Evolutionary conservation across 441 rosid species (phyloP).

Genomic region (Bruguiera hainesii): DNA sequence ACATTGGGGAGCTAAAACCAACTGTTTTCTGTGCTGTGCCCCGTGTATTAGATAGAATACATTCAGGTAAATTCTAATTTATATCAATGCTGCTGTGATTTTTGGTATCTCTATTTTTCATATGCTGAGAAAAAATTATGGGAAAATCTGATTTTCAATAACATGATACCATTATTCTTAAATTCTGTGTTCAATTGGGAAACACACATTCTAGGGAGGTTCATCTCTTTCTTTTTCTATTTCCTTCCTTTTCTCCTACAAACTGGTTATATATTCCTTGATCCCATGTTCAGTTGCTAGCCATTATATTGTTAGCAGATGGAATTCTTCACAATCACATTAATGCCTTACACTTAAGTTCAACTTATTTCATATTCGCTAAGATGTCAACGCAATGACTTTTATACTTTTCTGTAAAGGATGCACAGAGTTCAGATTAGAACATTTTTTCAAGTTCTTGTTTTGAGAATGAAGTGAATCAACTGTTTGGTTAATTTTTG

Average conservation of each 20-base stretch:
- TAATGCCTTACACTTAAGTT: too few species aligned
- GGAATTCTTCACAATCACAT: too few species aligned
- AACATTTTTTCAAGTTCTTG: too few species aligned
- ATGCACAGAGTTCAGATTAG: too few species aligned
- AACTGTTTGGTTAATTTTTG: too few species aligned
- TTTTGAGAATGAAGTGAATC: too few species aligned
- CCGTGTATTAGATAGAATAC: slow-evolving; percentile 86
- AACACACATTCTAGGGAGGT: too few species aligned
- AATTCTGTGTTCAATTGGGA: not conserved
- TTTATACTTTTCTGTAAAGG: too few species aligned
- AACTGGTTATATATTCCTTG: not conserved
- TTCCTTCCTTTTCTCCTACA: not conserved
- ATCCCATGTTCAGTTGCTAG: not conserved
- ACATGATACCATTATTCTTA: not conserved
- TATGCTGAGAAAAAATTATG: not conserved
- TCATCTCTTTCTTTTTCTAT: too few species aligned
- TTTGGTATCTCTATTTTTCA: not conserved
- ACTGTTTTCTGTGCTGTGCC: slow-evolving; percentile 93
- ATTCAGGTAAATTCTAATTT: slow-evolving; percentile 46
- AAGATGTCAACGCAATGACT: too few species aligned
- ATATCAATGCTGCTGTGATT: not conserved
- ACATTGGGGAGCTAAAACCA: slow-evolving; percentile 89
- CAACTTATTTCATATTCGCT: too few species aligned
- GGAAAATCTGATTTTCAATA: not conserved
- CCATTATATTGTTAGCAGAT: not conserved